Percentiles rank a stretch among this genome's conserved stretches.
phyloP scores from a whole-genome alignment of 306 rosid genomes.

The Malus sieversii region DNA sequence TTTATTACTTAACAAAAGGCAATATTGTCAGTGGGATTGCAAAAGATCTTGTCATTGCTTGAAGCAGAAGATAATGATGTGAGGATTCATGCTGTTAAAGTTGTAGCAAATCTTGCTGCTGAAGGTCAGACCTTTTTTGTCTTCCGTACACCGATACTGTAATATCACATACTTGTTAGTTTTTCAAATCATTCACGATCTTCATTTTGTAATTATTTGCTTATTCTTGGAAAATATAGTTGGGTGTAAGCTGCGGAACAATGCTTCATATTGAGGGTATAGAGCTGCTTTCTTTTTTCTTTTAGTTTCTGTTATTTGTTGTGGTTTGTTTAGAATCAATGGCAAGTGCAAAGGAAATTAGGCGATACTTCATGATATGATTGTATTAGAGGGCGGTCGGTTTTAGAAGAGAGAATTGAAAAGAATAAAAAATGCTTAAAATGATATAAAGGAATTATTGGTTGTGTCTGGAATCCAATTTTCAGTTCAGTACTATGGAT shows the following conservation, averaged over 20 bases:
- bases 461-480: neutral
- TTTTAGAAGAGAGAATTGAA: neutral
- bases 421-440: neutral
- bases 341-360: neutral
- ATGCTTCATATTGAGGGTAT: neutral
- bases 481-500: neutral
- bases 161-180: slow-evolving; percentile 9
- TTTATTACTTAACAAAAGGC: slow-evolving; percentile 27
- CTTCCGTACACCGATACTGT: neutral
- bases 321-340: neutral
- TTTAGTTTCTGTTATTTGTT: neutral
- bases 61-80: slow-evolving; percentile 96
- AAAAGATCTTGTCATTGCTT: slow-evolving; percentile 90
- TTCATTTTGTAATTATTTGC: neutral
- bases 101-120: slow-evolving; percentile 98
- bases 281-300: neutral
- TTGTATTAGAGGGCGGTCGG: neutral
- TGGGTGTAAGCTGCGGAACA: neutral
- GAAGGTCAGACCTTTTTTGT: slow-evolving; percentile 53
- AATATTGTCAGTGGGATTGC: slow-evolving; percentile 78
- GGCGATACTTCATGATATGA: neutral
- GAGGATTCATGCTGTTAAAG: slow-evolving; percentile 95
- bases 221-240: neutral
- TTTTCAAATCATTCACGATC: neutral
- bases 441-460: neutral